These are phyloP conservation scores for Colletotrichum sp. DNA, from an alignment of 2,329 filamentous ascomycete species.

Conservation along the genomic window DNA sequence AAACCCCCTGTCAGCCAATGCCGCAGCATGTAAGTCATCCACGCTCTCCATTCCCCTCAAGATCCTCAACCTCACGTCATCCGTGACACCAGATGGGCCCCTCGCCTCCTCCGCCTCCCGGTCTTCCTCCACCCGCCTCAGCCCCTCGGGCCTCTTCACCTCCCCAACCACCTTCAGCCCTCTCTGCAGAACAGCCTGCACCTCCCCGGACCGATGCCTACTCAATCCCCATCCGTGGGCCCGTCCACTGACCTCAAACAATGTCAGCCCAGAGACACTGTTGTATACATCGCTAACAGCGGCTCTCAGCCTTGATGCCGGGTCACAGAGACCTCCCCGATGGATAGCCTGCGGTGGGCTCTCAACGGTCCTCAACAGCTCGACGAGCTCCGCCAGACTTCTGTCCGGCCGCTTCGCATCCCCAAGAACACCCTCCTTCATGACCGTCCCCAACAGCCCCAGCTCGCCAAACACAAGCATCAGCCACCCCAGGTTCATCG, in stretches of 20 bases:
- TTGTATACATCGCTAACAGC: constrained; percentile 57
- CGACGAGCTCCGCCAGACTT: constrained; percentile 51
- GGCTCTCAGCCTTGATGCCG: constrained; percentile 49
- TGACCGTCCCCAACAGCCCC: constrained; percentile 45
- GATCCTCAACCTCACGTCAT: constrained; percentile 43
- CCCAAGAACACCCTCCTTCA: constrained; percentile 31
- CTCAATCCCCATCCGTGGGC: constrained; percentile 56
- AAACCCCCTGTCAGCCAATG: constrained; percentile 46
- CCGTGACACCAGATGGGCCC: constrained; percentile 32
- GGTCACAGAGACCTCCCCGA: constrained; percentile 53
- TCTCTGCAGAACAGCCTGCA: constrained; percentile 33
- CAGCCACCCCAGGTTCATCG: constrained; percentile 58
- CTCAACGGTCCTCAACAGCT: constrained; percentile 46
- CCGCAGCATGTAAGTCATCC: constrained; percentile 47
- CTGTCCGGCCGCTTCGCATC: constrained; percentile 29
- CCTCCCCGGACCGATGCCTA: constrained; percentile 39
- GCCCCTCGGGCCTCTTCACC: background rate
- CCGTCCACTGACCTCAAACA: constrained; percentile 53
- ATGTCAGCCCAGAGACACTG: constrained; percentile 53
- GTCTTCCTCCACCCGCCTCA: background rate
- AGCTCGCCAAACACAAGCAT: constrained; percentile 57
- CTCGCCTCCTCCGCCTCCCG: background rate
- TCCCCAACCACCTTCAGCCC: background rate
- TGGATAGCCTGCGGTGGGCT: constrained; percentile 47
- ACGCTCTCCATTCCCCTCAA: constrained; percentile 43